Percentiles rank a stretch among this genome's conserved stretches.
Conservation (phyloP, 2,329 filamentous ascomycete genomes). For the Leptographium galeiforme region DNA sequence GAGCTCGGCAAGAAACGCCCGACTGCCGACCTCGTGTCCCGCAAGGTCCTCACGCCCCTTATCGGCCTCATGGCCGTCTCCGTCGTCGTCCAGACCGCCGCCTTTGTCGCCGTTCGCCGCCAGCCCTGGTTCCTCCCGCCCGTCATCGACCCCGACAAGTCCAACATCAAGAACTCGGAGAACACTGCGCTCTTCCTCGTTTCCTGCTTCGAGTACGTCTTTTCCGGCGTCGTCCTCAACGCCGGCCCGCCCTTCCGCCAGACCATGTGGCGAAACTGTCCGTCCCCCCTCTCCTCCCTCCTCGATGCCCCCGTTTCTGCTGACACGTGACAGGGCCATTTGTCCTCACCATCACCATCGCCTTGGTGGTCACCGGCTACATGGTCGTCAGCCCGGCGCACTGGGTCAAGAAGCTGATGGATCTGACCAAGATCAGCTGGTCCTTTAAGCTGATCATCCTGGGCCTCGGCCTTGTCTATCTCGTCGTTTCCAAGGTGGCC, state of each 20-base stretch:
- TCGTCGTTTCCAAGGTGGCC: conserved; percentile 54
- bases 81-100: conserved; percentile 60
- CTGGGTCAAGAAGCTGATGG: conserved; percentile 64
- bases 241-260: conserved; percentile 87
- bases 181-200: conserved; percentile 84
- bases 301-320: neutral
- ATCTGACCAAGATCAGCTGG: conserved; percentile 64
- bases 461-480: conserved; percentile 53
- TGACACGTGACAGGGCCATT: conserved; percentile 55
- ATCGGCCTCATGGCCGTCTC: conserved; percentile 79
- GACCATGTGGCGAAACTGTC: conserved; percentile 64
- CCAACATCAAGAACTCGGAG: conserved; percentile 81
- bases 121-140: conserved; percentile 85
- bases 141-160: conserved; percentile 59
- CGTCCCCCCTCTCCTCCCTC: conserved; percentile 21
- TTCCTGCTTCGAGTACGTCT: conserved; percentile 89
- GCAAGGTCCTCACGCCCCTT: conserved; percentile 81
- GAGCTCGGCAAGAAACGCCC: conserved; percentile 71
- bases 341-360: conserved; percentile 57
- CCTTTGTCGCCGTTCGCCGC: conserved; percentile 59
- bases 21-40: conserved; percentile 80
- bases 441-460: conserved; percentile 64
- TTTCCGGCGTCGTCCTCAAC: conserved; percentile 77
- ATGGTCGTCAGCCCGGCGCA: conserved; percentile 66
- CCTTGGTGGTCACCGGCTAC: conserved; percentile 56